These are phyloP conservation scores for Trichosanthes truncata DNA, from an alignment of 306 rosid genomes.

Conservation along the genomic window DNA sequence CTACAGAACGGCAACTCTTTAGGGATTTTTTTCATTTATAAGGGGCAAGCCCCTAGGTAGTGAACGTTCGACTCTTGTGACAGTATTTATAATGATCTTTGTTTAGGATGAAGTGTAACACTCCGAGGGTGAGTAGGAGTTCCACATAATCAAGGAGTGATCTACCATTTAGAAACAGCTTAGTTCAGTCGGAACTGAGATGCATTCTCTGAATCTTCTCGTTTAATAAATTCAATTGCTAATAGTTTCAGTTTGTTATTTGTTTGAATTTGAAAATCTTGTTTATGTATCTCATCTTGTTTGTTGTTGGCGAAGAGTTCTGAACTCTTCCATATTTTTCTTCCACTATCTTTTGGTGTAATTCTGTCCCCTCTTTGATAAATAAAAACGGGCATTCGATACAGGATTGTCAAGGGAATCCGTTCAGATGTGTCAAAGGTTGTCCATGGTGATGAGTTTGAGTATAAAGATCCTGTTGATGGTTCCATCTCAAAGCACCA, in stretches of 20 bases:
- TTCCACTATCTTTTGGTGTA: not conserved
- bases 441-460: slow-evolving; percentile 77
- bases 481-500: slow-evolving; percentile 90
- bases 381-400: not conserved
- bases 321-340: not conserved
- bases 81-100: not conserved
- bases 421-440: slow-evolving; percentile 68
- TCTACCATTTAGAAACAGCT: not conserved
- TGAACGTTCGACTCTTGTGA: not conserved
- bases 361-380: not conserved
- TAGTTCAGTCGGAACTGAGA: not conserved
- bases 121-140: not conserved
- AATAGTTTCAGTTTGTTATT: not conserved
- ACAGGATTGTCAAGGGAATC: slow-evolving; percentile 62
- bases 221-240: not conserved
- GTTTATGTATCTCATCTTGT: not conserved
- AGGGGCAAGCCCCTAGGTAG: not conserved
- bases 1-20: not conserved
- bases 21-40: not conserved
- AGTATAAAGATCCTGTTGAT: slow-evolving; percentile 91
- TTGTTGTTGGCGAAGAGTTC: not conserved
- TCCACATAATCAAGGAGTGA: not conserved
- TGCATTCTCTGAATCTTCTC: not conserved
- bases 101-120: not conserved
- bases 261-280: not conserved